A percentile compares a stretch with the other conserved stretches of the same genome.
Conservation (phyloP, 371 early-diverging fungal genomes). For the Actinomortierella wolfii region DNA sequence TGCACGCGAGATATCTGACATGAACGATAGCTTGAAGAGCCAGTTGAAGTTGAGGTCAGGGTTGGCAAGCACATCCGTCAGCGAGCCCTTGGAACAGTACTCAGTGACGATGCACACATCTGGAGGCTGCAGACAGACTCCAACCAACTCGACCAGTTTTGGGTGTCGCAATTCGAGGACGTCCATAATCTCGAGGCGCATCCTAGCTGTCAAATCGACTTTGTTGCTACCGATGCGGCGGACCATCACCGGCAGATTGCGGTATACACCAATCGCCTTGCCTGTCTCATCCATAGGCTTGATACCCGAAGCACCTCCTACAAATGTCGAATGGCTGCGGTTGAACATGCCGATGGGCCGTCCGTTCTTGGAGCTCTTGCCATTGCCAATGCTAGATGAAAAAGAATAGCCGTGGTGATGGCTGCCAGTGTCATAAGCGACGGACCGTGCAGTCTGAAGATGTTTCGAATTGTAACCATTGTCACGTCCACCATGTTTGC, state of each 20-base stretch:
- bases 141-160: conserved; percentile 51
- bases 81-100: conserved; percentile 51
- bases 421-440: too few relatives aligned
- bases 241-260: conserved; percentile 44
- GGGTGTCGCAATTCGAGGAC: conserved; percentile 48
- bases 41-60: conserved; percentile 53
- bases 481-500: too few relatives aligned
- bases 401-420: too few relatives aligned
- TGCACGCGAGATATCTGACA: conserved; percentile 51
- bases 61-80: conserved; percentile 52
- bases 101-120: conserved; percentile 52
- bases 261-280: conserved; percentile 40
- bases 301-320: conserved; percentile 31
- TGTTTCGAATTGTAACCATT: too few relatives aligned
- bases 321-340: conserved; percentile 43
- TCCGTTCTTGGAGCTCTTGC: background rate
- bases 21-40: conserved; percentile 59
- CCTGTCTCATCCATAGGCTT: conserved; percentile 41
- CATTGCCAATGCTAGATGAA: background rate
- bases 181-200: conserved; percentile 45
- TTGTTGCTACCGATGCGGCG: conserved; percentile 38
- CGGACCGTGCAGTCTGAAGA: too few relatives aligned
- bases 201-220: conserved; percentile 25
- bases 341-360: conserved; percentile 33
- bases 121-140: conserved; percentile 51